Evolutionary conservation across 139 green algal species (phyloP).

Genomic region (Chlorella sp.): DNA sequence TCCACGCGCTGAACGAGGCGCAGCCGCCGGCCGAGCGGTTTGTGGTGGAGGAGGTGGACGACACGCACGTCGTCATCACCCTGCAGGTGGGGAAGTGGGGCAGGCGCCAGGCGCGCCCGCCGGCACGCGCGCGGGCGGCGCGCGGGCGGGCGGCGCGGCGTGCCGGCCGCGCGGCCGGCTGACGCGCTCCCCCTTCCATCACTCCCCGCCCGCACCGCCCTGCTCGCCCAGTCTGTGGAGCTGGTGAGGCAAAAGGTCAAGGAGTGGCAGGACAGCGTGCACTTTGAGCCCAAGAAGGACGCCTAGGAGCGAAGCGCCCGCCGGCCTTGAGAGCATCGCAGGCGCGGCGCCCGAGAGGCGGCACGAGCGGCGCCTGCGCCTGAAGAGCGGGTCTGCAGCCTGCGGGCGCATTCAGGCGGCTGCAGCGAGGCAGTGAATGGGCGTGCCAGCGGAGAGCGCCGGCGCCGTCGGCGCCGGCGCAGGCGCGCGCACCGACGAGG

Average conservation of each 20-base stretch:
- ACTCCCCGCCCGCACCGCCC: not conserved
- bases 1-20: constrained; percentile 18
- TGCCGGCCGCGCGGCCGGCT: not conserved
- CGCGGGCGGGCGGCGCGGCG: not conserved
- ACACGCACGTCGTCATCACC: constrained; percentile 42
- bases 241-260: constrained; percentile 1
- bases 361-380: not conserved
- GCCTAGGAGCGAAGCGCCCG: not conserved
- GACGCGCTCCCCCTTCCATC: too few relatives aligned
- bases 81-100: not conserved
- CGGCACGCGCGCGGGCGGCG: not conserved
- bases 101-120: not conserved
- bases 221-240: not conserved
- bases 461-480: not conserved
- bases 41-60: constrained; percentile 29
- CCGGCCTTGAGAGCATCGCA: not conserved
- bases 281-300: constrained; percentile 10
- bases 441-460: not conserved
- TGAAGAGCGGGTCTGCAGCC: not conserved
- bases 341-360: not conserved
- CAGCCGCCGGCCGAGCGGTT: constrained; percentile 17
- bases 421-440: not conserved
- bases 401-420: not conserved
- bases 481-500: not conserved
- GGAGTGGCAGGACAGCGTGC: constrained; percentile 20